Base-by-base conservation (phyloP, 805 yeast species). In the Candida sonorensis region DNA sequence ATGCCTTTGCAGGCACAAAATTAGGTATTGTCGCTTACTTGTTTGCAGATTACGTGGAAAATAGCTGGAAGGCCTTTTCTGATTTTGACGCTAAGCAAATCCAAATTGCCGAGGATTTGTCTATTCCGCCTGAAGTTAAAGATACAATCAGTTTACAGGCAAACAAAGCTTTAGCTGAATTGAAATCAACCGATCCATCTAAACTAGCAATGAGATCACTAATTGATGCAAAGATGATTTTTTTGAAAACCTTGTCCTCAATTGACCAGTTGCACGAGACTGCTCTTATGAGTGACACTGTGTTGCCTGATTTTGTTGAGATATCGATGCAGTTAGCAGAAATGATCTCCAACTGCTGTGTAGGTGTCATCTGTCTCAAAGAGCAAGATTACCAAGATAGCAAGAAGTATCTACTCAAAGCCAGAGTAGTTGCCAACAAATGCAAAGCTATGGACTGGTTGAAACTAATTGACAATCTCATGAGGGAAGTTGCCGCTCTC, bases 271-370 rank as follows among this genome's bases (percentile, higher is more conserved):
- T n/a, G n/a, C n/a, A n/a, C n/a, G n/a, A n/a, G n/a, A n/a, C n/a
- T n/a, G n/a, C n/a, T n/a, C n/a, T n/a, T n/a, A n/a, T n/a, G n/a
- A n/a, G n/a, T n/a, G n/a, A n/a, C 9, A 7, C 40, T 5, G 33
- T 33, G 20, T 24, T 41, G 10, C 43, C 48, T 5, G 40, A 41
- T 20, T 34, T 30, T 13, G 38, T 40, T 9, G 35, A 33, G 26
- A 34, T 40, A 13, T 40, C 41, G 11, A 26, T 40, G 36, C 34
- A 41, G 20, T 11, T 40, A 10, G 36, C 44, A 1, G 45, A 41
- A 33, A 37, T 44, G 40, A 35, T 44, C 18, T 34, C 45, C 10
- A 35, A 42, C 17, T 35, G 42, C n/a, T 42, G 42, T 9, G 25
- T 44, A 26, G 48, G 42, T 10, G 29, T 42, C 32, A 38, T 40